Evolutionary conservation across 2,329 filamentous ascomycete genomes (phyloP), one percentile per base, ranked within the genome.

Genomic region (Ceratocystis cubensis): DNA sequence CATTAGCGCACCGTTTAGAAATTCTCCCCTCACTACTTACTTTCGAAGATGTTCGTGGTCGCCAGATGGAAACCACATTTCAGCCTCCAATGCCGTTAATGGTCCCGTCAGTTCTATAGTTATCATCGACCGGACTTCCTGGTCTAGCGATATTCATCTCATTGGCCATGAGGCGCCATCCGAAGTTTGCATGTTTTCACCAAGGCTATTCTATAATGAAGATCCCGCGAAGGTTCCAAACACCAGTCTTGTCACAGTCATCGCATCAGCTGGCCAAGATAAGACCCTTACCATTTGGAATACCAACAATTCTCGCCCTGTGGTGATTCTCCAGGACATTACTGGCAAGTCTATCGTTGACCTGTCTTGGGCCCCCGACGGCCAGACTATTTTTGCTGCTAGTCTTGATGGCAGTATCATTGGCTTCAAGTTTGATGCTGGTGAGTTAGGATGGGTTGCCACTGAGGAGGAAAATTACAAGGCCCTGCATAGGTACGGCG

Each of bases 231-330:
- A 82, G 64, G 79, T 78, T 7, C 80, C 79, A 1, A 76, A 78
- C 63, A 75, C 74, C 37, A 76, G 79, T 7, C 81, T 85, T 17
- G 91, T 96, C 2, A 97, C 93, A 0, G 93, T 99, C 0, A 95
- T 99, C 71, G 94, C 95, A 7, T 97, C 93, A 69, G 94, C 93
- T 5, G 95, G 94, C 2, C 94, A 96, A 72, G 94, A 99, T 74
- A 97, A 96, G 76, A 94, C 92, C 1, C 77, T 99, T 53, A 96
- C 91, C 72, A 88, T 99, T 46, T 99, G 94, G 94, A 97, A 96
- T 71, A 99, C 95, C 1, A 96, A 91, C 73, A 96, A 90, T 28
- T 92, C 94, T 0, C 81, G 94, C 25, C 94, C 94, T 0, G 87
- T 97, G 22, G 87, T 96, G 22, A 91, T 97, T 64, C 82, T 91